These are phyloP conservation scores for Fagopyrum homotropicum DNA, from an alignment of 148 eudicot species.

Conservation along the genomic window DNA sequence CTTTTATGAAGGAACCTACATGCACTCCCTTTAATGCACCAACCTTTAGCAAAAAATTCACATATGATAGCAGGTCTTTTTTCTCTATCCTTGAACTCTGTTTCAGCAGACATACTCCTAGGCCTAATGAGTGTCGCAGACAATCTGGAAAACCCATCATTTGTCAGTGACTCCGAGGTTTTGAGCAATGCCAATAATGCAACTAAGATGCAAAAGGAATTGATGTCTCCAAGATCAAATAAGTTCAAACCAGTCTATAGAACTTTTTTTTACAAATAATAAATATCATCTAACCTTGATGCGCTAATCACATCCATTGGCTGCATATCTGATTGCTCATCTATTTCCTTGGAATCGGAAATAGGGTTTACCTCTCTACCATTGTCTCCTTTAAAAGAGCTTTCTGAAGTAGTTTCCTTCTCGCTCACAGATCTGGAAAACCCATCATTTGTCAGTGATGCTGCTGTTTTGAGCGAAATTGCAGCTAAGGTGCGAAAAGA, in stretches of 20 bases:
- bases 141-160: constrained; percentile 42
- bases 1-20: constrained; percentile 80
- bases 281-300: constrained; percentile 42
- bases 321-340: constrained; percentile 15
- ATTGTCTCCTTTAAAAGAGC: constrained; percentile 11
- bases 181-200: constrained; percentile 14
- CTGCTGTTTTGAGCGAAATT: constrained; percentile 19
- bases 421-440: constrained; percentile 49
- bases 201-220: constrained; percentile 13
- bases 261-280: constrained; percentile 3
- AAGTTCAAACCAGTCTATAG: not conserved
- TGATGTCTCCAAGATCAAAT: constrained; percentile 14
- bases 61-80: constrained; percentile 62
- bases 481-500: constrained; percentile 14
- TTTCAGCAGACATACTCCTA: constrained; percentile 47
- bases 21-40: constrained; percentile 89
- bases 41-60: constrained; percentile 75
- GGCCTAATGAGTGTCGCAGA: constrained; percentile 43
- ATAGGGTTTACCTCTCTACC: constrained; percentile 24
- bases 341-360: constrained; percentile 8
- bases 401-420: constrained; percentile 23
- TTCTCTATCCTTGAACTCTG: constrained; percentile 32
- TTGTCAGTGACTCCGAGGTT: constrained; percentile 21
- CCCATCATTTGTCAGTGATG: constrained; percentile 19
- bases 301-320: constrained; percentile 28